A percentile compares a stretch with the other conserved stretches of the same genome.
These are phyloP conservation scores for Ricinus communis DNA, from an alignment of 345 rosid genomes.

Conservation along the genomic window DNA sequence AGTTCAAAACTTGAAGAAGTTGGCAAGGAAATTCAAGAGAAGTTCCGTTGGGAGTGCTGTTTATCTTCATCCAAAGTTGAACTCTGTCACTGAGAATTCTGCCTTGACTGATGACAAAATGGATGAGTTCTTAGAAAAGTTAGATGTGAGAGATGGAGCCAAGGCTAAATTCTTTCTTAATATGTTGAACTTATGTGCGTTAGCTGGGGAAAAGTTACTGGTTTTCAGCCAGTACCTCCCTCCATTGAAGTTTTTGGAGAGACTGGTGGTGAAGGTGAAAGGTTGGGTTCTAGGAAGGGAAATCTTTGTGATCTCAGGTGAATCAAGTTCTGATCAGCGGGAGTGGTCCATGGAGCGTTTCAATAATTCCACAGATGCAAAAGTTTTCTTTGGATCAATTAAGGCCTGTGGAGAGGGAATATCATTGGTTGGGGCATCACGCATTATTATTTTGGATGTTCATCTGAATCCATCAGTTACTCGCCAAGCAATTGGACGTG, in stretches of 20 bases:
- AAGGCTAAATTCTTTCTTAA: constrained; percentile 80
- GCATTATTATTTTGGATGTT: constrained; percentile 75
- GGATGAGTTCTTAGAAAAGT: constrained; percentile 48
- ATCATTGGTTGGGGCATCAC: constrained; percentile 86
- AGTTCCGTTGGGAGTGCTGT: constrained; percentile 62
- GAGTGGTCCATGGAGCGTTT: constrained; percentile 79
- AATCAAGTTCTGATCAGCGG: constrained; percentile 61
- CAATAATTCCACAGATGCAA: constrained; percentile 71
- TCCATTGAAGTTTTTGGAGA: constrained; percentile 71
- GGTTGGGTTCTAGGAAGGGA: constrained; percentile 67
- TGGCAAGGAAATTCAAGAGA: constrained; percentile 57
- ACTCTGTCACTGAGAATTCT: constrained; percentile 33
- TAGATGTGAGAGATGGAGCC: constrained; percentile 64
- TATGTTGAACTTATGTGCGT: constrained; percentile 59
- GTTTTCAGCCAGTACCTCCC: constrained; percentile 83
- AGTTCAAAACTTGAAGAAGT: constrained; percentile 43
- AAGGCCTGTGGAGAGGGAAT: constrained; percentile 98
- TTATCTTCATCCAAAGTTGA: constrained; percentile 66
- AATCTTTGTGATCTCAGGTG: constrained; percentile 73
- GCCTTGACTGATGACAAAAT: constrained; percentile 46
- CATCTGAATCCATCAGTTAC: constrained; percentile 95
- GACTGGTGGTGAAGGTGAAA: constrained; percentile 44
- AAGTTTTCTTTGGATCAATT: constrained; percentile 84
- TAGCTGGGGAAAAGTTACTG: constrained; percentile 64
- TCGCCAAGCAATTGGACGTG: constrained; percentile 89